Conservation (phyloP, 2,329 filamentous ascomycete species). For the Eurotiales sp. region DNA sequence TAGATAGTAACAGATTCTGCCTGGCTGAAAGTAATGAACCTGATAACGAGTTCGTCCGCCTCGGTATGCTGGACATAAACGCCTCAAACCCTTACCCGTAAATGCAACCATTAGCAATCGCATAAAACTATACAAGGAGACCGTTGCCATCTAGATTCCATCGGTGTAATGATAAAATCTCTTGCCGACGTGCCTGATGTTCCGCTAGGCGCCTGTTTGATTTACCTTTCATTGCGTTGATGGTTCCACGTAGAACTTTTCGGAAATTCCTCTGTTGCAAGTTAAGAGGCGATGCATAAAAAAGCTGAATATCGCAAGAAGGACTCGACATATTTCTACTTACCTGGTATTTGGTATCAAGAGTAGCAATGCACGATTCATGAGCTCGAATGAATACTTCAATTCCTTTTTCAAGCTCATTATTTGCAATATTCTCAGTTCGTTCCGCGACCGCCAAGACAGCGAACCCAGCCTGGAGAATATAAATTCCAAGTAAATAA, state of each 20-base stretch:
- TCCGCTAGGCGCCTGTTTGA: background rate
- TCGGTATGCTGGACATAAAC: too few relatives aligned
- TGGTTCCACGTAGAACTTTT: conserved; percentile 1
- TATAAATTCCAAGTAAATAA: conserved; percentile 5
- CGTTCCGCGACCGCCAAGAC: background rate
- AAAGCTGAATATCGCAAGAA: too few relatives aligned
- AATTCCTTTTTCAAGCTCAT: background rate
- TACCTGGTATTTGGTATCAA: conserved; percentile 5
- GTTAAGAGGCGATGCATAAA: too few relatives aligned
- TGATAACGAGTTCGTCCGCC: too few relatives aligned
- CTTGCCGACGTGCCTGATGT: conserved; percentile 4
- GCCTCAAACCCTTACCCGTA: too few relatives aligned
- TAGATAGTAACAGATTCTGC: too few relatives aligned
- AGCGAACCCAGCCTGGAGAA: conserved; percentile 1
- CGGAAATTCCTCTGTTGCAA: conserved; percentile 5
- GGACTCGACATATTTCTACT: too few relatives aligned
- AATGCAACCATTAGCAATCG: too few relatives aligned
- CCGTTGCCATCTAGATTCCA: conserved; percentile 2
- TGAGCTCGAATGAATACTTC: conserved; percentile 2
- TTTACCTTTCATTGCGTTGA: background rate
- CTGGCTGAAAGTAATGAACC: too few relatives aligned
- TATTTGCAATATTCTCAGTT: background rate
- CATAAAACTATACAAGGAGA: background rate
- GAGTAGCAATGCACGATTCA: conserved; percentile 4
- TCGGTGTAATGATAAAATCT: background rate